Evolutionary conservation across 805 yeast genomes (phyloP).

Genomic region (Ogataea saltuana): DNA sequence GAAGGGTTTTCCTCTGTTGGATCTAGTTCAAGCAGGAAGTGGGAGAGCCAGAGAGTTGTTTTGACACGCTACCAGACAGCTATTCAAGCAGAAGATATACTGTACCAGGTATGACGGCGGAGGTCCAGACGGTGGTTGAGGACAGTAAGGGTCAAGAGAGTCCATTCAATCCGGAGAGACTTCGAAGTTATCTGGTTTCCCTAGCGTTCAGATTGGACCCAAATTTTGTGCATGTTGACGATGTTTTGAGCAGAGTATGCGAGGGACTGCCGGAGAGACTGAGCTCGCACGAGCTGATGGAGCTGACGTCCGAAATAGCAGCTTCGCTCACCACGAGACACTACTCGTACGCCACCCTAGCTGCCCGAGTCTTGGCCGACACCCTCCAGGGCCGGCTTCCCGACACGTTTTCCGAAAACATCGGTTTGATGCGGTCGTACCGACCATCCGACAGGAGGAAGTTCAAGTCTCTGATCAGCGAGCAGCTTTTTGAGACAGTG

Average conservation of each 20-base stretch:
- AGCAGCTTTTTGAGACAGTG: conserved; percentile 59
- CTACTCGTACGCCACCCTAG: conserved; percentile 89
- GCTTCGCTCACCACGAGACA: conserved; percentile 94
- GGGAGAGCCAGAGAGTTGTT: background rate
- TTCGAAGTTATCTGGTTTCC: conserved; percentile 12
- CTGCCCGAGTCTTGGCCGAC: conserved; percentile 86
- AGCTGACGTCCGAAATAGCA: conserved; percentile 82
- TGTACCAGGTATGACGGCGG: conserved; percentile 15
- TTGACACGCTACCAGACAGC: background rate
- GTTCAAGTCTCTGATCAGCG: conserved; percentile 62
- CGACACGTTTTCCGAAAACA: conserved; percentile 70
- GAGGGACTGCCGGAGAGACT: conserved; percentile 52
- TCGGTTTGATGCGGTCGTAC: conserved; percentile 63
- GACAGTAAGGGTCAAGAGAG: conserved; percentile 6
- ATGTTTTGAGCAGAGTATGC: conserved; percentile 47
- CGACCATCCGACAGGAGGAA: conserved; percentile 70
- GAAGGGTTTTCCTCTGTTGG: too few species aligned
- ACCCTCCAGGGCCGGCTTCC: conserved; percentile 84
- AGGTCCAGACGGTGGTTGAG: conserved; percentile 6
- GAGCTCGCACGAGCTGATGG: conserved; percentile 41
- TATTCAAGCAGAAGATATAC: background rate
- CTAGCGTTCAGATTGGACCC: conserved; percentile 40
- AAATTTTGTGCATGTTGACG: conserved; percentile 45
- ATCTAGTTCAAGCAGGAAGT: too few species aligned
- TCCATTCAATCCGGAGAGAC: conserved; percentile 13